These are phyloP conservation scores for Dictyostelium gargantuum DNA, from an alignment of 208 protist genomes.

Conservation along the genomic window DNA sequence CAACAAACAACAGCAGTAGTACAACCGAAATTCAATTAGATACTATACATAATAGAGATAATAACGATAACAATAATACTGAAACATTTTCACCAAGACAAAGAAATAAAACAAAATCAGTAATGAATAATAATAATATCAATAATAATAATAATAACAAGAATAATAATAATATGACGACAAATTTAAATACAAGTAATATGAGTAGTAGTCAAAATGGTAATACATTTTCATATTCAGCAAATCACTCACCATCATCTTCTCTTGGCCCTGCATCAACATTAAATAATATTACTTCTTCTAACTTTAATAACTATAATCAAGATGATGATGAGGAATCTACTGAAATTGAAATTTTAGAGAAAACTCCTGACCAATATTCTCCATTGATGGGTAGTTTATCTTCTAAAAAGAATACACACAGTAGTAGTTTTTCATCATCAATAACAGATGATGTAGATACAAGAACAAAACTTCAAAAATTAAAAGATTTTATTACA, in stretches of 20 bases:
- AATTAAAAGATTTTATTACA: background rate
- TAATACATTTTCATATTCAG: slow-evolving; percentile 29
- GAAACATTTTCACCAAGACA: background rate
- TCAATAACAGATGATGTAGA: background rate
- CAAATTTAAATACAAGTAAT: background rate
- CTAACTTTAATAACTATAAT: background rate
- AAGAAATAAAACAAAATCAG: background rate
- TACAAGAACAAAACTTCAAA: background rate
- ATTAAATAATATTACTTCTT: background rate
- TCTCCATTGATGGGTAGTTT: background rate
- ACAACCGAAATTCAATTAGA: no score
- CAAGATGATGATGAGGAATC: background rate
- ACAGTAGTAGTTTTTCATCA: background rate
- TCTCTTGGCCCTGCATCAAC: background rate
- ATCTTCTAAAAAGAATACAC: background rate
- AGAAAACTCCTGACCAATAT: background rate
- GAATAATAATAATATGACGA: background rate
- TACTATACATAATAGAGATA: background rate
- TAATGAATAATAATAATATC: background rate
- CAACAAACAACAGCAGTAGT: background rate
- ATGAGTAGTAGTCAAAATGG: background rate
- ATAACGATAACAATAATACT: background rate
- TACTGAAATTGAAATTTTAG: background rate
- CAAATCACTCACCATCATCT: background rate
- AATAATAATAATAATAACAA: background rate